Conservation (phyloP, 768 basidiomycete genomes). For the Terana coerulea region DNA sequence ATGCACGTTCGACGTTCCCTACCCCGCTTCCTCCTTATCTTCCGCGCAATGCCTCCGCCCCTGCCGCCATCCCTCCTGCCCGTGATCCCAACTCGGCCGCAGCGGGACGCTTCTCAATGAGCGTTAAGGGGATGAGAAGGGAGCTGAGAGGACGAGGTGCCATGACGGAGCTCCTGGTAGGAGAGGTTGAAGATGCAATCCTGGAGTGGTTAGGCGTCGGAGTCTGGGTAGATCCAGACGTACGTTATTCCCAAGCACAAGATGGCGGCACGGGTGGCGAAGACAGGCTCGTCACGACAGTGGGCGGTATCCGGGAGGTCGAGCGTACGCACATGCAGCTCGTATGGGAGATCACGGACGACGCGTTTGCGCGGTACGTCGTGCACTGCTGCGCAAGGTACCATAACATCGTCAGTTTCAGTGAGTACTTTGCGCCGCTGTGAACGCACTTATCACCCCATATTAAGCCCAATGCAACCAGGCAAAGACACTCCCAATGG, state of each 20-base stretch:
- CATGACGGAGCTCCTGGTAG: conserved; percentile 57
- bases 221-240: conserved; percentile 51
- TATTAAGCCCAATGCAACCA: too few relatives aligned
- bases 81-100: conserved; percentile 52
- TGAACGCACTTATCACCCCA: background rate
- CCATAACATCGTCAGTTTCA: conserved; percentile 78
- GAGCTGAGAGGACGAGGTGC: conserved; percentile 60
- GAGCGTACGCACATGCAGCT: conserved; percentile 61
- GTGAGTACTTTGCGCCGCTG: too few relatives aligned
- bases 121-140: conserved; percentile 70
- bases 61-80: conserved; percentile 37
- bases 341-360: conserved; percentile 68
- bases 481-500: conserved; percentile 54
- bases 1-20: conserved; percentile 60
- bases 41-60: conserved; percentile 53
- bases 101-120: conserved; percentile 74
- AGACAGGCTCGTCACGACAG: conserved; percentile 43
- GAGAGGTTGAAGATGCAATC: conserved; percentile 64
- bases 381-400: conserved; percentile 82
- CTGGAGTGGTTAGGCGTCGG: conserved; percentile 57
- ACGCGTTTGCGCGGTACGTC: conserved; percentile 74
- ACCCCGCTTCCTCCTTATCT: conserved; percentile 71
- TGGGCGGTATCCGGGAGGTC: conserved; percentile 59
- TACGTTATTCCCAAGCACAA: conserved; percentile 21
- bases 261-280: conserved; percentile 27